phyloP scores from a whole-genome alignment of 805 yeast genomes.

The Ogataea paraovalis region DNA sequence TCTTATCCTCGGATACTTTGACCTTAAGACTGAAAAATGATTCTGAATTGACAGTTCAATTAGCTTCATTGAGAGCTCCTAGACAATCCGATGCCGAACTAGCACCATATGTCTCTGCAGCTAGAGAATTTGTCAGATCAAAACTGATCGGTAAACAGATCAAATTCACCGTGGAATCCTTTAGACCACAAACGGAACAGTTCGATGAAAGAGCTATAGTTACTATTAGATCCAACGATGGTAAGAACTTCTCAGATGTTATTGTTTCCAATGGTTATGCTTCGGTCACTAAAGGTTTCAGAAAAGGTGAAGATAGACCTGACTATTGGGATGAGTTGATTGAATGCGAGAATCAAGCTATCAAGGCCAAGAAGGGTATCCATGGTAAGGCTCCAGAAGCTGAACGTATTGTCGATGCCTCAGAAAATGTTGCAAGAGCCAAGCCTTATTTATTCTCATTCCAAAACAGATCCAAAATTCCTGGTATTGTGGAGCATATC shows the following conservation, averaged over 20 bases:
- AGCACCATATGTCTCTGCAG: constrained; percentile 55
- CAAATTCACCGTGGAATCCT: constrained; percentile 56
- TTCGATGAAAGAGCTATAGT: constrained; percentile 67
- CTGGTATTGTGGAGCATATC: constrained; percentile 71
- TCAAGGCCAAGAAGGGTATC: constrained; percentile 56
- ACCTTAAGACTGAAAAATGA: constrained; percentile 47
- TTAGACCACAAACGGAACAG: constrained; percentile 56
- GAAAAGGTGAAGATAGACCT: constrained; percentile 63
- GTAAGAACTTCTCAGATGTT: constrained; percentile 55
- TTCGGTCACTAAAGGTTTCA: constrained; percentile 65
- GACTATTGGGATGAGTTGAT: constrained; percentile 72
- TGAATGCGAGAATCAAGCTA: constrained; percentile 64
- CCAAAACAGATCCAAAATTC: constrained; percentile 57
- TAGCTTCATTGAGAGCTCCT: constrained; percentile 76
- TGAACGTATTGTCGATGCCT: constrained; percentile 71
- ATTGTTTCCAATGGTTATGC: constrained; percentile 69
- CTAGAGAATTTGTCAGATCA: constrained; percentile 72
- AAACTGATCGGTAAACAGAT: constrained; percentile 69
- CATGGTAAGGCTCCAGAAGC: constrained; percentile 55
- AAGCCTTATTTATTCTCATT: constrained; percentile 69
- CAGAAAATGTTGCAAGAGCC: constrained; percentile 69
- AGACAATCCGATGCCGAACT: constrained; percentile 54
- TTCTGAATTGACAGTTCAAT: constrained; percentile 61
- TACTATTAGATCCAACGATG: constrained; percentile 46
- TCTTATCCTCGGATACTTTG: constrained; percentile 67